Evolutionary conservation across 164 flowering plant species (phyloP), one percentile per base, ranked within the genome.

Genomic region (Stephania cephalantha): DNA sequence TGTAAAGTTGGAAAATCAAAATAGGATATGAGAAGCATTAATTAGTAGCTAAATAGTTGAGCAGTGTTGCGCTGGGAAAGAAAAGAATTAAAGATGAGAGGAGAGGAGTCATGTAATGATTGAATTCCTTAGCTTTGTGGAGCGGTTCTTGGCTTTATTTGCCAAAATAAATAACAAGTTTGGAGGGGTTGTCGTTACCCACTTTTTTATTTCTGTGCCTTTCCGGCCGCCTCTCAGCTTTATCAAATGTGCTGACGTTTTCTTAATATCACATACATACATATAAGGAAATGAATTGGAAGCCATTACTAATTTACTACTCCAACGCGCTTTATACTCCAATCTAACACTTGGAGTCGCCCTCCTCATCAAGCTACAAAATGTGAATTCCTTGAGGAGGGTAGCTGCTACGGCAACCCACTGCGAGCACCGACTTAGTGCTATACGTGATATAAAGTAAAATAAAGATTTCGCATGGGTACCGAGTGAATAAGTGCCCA

Each of bases 111-210:
- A 61, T 61, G 29, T 61, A 61, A 61, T 61, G 66, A 61, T 61
- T 61, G 25, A 61, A 61, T 61, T 61, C 66, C 66, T 61, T 15
- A 18, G 66, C 22, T 20, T n/a, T 17, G 66, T 61, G 22, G 66
- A 61, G 22, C 66, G 66, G 66, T 61, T 61, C 66, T 61, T 61
- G 66, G 66, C 66, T 61, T 61, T 61, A 18, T 58, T 61, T 61
- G 66, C 20, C 15, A 58, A 18, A 11, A 50, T 15, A 17, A 58
- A 58, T 58, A 58, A 61, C 64, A 61, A 61, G 20, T 50, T 35
- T 61, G 25, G 66, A 61, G 10, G n/a, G 6, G 17, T 58, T 58
- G 66, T 61, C 66, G 22, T 6, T 7, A 17, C 66, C 5, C 66
- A 18, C 66, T 25, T 61, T 25, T 61, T 61, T 61, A 61, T 9